Percentiles rank a stretch among this genome's conserved stretches.
phyloP scores from a whole-genome alignment of 2,329 filamentous ascomycete species.

The Pseudopyricularia javanii region DNA sequence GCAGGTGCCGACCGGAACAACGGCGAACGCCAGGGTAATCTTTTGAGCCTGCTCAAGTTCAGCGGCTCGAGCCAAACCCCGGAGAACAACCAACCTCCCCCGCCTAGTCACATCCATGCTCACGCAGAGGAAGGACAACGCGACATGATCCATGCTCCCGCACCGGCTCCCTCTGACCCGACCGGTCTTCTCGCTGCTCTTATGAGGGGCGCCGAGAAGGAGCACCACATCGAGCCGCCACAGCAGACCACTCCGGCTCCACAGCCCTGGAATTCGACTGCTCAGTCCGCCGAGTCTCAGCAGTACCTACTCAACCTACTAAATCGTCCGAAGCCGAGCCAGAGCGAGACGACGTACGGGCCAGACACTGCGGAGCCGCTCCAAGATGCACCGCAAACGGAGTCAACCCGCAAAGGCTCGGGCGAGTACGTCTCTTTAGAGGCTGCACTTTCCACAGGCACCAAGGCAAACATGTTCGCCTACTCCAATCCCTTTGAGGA shows the following conservation, averaged over 20 bases:
- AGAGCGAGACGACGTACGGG: constrained; percentile 34
- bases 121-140: constrained; percentile 13
- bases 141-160: constrained; percentile 40
- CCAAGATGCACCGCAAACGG: constrained; percentile 25
- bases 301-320: constrained; percentile 78
- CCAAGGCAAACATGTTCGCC: constrained; percentile 18
- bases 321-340: constrained; percentile 61
- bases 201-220: constrained; percentile 43
- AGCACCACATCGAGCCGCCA: constrained; percentile 7
- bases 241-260: constrained; percentile 12
- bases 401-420: not conserved
- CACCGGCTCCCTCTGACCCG: constrained; percentile 42
- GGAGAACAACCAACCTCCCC: not conserved
- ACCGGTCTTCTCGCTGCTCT: constrained; percentile 45
- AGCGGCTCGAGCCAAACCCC: constrained; percentile 23
- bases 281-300: constrained; percentile 59
- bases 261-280: constrained; percentile 29
- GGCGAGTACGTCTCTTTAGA: constrained; percentile 8
- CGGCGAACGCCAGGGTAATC: constrained; percentile 12
- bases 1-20: not conserved
- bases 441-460: constrained; percentile 5
- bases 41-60: constrained; percentile 52
- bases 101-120: not conserved
- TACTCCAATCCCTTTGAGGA: constrained; percentile 29
- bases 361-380: constrained; percentile 6